Conservation (phyloP, 2,329 filamentous ascomycete species). For the Chaetothyriales sp. region DNA sequence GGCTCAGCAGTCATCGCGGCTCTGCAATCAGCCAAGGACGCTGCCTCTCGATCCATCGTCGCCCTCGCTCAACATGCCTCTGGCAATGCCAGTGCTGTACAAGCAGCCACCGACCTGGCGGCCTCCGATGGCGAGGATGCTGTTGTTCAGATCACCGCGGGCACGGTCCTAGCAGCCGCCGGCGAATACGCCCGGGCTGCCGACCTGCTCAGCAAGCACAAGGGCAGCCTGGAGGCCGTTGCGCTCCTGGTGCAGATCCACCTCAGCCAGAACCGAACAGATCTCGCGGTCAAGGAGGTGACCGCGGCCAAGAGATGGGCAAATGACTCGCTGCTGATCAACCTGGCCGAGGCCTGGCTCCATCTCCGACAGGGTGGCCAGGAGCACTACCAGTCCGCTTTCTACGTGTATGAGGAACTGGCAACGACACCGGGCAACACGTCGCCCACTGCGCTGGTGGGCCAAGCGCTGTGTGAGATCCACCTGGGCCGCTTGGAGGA, state of each 20-base stretch:
- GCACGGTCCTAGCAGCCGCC: slow-evolving; percentile 64
- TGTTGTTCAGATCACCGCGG: slow-evolving; percentile 65
- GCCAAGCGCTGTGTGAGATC: slow-evolving; percentile 80
- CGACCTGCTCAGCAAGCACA: slow-evolving; percentile 62
- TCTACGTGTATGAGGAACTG: slow-evolving; percentile 95
- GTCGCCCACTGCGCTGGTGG: slow-evolving; percentile 59
- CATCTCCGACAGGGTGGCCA: slow-evolving; percentile 80
- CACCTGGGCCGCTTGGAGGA: slow-evolving; percentile 81
- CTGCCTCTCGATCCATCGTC: slow-evolving; percentile 61
- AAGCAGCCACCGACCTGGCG: slow-evolving; percentile 51
- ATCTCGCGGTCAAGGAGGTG: slow-evolving; percentile 83
- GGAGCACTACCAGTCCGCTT: slow-evolving; percentile 89
- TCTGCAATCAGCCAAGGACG: slow-evolving; percentile 46
- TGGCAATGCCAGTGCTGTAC: slow-evolving; percentile 47
- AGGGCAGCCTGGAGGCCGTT: slow-evolving; percentile 64
- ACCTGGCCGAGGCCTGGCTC: slow-evolving; percentile 91
- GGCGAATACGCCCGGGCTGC: slow-evolving; percentile 78
- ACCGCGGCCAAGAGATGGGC: slow-evolving; percentile 78
- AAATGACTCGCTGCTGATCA: slow-evolving; percentile 84
- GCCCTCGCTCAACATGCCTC: slow-evolving; percentile 54
- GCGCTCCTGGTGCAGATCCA: slow-evolving; percentile 85
- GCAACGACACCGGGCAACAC: slow-evolving; percentile 73
- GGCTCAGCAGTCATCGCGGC: slow-evolving; percentile 56
- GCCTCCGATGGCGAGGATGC: slow-evolving; percentile 55
- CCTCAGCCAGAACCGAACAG: slow-evolving; percentile 76